phyloP scores from a whole-genome alignment of 2,329 filamentous ascomycete species.

The Colletotrichum spaethianum region DNA sequence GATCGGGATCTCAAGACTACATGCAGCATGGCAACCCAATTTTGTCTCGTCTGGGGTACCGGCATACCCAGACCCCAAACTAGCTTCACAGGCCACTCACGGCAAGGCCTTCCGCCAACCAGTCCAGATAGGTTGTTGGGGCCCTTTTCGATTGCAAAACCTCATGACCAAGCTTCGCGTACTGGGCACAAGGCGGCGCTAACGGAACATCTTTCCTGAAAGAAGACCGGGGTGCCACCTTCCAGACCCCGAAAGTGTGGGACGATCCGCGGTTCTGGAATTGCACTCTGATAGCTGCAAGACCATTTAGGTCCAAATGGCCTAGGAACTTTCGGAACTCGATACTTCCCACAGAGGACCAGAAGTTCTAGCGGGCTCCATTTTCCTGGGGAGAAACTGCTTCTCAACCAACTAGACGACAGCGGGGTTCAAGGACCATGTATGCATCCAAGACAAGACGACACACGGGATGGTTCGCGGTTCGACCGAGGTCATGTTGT shows the following conservation, averaged over 20 bases:
- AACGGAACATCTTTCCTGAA: slow-evolving; percentile 33
- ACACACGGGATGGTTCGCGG: too few species aligned
- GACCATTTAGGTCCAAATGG: not conserved
- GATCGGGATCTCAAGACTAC: not conserved
- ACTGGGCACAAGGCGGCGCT: slow-evolving; percentile 2
- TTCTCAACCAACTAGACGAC: not conserved
- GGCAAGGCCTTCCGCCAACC: slow-evolving; percentile 28
- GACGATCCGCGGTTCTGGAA: slow-evolving; percentile 31
- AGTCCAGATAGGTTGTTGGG: not conserved
- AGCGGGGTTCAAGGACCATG: not conserved
- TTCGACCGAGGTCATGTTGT: not conserved
- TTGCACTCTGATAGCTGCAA: not conserved
- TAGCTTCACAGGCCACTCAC: not conserved
- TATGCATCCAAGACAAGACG: not conserved
- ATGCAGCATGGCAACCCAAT: not conserved
- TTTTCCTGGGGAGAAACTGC: not conserved
- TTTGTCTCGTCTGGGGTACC: not conserved
- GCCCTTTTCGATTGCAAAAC: not conserved
- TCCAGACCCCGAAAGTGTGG: slow-evolving; percentile 22
- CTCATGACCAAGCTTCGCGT: not conserved
- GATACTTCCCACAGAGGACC: not conserved
- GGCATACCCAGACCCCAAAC: not conserved
- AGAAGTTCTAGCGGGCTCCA: not conserved
- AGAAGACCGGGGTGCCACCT: slow-evolving; percentile 26
- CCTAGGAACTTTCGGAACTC: not conserved